Base-by-base conservation (phyloP, 2,329 filamentous ascomycete species). In the Fonsecaea monophora region DNA sequence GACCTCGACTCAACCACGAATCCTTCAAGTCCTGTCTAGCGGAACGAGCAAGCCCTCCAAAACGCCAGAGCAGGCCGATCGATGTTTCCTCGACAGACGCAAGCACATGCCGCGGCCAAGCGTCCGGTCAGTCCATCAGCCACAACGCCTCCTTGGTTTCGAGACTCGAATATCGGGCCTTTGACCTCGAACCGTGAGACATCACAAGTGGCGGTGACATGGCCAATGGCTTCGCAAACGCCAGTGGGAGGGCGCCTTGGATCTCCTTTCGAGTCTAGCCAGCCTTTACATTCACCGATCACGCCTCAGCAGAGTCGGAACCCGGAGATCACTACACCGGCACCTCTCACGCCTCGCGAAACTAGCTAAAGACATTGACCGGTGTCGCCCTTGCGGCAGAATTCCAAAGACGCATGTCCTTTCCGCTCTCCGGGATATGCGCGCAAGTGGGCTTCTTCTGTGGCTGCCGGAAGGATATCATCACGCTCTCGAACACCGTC, bases 381-480 rank as follows among this genome's bases (percentile, higher is more conserved):
- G 37, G 91, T 80, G 73, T 94, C 91, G 65, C 91, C 92, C 73
- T 91, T 89, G 57, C 85, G 79, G 74, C 90, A 92, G 84, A 94
- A 90, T 66, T 90, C 86, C 71, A 93, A 87, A 72, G 91, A 89
- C 1, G 92, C 91, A 69, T 90, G 85, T 4, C 87, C 87, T 48
- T 87, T 89, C 15, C 89, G 84, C 45, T 90, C 89, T 67, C 89
- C 85, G 0, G 91, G 91, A 74, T 92, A 86, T 6, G 85, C 84
- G 72, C 86, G 82, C 4, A 94, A 81, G 74, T 92, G 93, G 37
- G 86, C 86, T 76, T 94, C 92, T 78, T 94, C 92, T 21, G 82
- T 87, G 62, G 94, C 83, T 37, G 88, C 80, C 1, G 90, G 89
- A 6, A 92, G 82, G 72, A 95, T 90, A 76, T 94, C 89, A 66